Conservation (phyloP, 768 basidiomycete species). For the Leccinum broughii region DNA sequence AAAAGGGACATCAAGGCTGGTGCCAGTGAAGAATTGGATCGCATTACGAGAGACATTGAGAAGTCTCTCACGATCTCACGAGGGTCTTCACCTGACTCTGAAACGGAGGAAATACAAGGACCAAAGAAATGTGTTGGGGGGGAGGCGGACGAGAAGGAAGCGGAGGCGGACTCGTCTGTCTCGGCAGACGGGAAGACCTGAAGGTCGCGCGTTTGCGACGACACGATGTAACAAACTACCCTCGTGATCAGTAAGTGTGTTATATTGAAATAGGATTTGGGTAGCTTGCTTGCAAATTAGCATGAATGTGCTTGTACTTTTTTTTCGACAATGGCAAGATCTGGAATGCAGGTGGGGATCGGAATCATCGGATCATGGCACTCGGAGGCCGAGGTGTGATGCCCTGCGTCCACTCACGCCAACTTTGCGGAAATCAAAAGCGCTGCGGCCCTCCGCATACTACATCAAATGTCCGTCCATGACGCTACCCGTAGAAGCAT, state of each 20-base stretch:
- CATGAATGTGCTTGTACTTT: neutral
- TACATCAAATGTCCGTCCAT: conserved; percentile 12
- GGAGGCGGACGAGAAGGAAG: neutral
- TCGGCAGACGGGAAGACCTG: conserved; percentile 12
- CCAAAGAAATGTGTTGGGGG: neutral
- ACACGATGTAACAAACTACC: neutral
- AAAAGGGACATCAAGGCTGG: conserved; percentile 8
- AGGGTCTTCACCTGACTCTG: neutral
- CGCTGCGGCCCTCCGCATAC: neutral
- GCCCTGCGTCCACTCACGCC: neutral
- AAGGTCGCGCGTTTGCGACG: neutral
- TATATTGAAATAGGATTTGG: neutral
- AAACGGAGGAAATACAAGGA: conserved; percentile 1
- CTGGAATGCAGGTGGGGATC: neutral
- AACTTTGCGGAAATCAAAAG: neutral
- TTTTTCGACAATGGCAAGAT: neutral
- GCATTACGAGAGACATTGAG: conserved; percentile 26
- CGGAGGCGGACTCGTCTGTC: neutral
- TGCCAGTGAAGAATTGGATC: conserved; percentile 27
- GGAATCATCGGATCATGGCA: neutral
- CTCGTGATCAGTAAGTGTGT: neutral
- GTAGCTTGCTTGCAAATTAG: neutral
- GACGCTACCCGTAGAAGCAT: neutral
- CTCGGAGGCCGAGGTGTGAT: neutral
- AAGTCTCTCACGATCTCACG: conserved; percentile 21